Percentiles rank a stretch among this genome's conserved stretches.
phyloP scores from a whole-genome alignment of 2,329 filamentous ascomycete species.

The Coniochaeta pulveracea region DNA sequence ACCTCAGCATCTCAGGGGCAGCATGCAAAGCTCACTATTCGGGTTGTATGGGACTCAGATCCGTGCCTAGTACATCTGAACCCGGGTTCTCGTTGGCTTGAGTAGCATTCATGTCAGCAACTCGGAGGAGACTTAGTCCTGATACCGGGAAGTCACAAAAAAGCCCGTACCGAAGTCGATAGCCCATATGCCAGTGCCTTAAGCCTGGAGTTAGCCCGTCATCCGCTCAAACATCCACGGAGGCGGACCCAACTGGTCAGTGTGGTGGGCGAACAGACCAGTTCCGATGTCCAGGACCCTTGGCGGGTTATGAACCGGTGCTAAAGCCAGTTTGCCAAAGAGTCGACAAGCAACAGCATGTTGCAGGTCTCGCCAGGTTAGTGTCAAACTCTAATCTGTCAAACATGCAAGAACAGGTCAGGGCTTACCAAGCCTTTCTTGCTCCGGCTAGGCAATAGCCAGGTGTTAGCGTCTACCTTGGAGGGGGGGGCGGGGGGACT shows the following conservation, averaged over 20 bases:
- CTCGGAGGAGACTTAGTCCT: no score
- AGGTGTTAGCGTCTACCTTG: neutral
- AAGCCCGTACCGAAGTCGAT: slow-evolving; percentile 1
- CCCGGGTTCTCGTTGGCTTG: slow-evolving; percentile 1
- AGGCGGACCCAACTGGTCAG: no score
- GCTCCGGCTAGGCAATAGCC: neutral
- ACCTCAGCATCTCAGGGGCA: neutral
- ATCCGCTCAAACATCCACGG: no score
- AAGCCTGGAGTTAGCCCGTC: neutral
- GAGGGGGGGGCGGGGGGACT: neutral
- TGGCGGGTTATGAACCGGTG: slow-evolving; percentile 1
- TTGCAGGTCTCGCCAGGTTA: neutral
- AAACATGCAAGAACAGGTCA: neutral
- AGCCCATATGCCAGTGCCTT: slow-evolving; percentile 3
- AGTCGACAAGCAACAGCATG: slow-evolving; percentile 1
- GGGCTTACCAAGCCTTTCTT: slow-evolving; percentile 1
- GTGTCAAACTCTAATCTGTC: no score
- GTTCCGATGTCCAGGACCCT: slow-evolving; percentile 2
- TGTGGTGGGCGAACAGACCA: no score
- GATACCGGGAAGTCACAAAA: no score
- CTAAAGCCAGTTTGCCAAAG: slow-evolving; percentile 1
- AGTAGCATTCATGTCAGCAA: neutral
- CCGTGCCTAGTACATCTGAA: slow-evolving; percentile 2
- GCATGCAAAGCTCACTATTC: neutral
- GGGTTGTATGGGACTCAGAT: slow-evolving; percentile 4